phyloP scores from a whole-genome alignment of 225 moss, liverwort and hornwort species.

The Ulota crispa region DNA sequence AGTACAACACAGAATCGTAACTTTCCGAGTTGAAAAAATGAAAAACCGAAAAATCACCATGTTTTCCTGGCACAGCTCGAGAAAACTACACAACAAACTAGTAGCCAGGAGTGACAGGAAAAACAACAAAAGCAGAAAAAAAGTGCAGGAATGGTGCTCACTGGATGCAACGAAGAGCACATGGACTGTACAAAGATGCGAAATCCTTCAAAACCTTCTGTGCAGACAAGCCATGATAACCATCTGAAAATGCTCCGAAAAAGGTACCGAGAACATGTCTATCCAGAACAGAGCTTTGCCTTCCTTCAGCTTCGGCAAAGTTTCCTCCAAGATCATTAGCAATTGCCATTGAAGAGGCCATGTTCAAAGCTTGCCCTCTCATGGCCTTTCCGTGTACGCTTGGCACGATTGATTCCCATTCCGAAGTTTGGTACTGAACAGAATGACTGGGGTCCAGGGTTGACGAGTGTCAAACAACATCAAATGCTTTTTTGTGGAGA shows the following conservation, averaged over 20 bases:
- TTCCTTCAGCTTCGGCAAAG: slow-evolving; percentile 12
- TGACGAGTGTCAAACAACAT: slow-evolving; percentile 74
- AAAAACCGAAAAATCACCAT: background rate
- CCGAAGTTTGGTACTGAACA: slow-evolving; percentile 46
- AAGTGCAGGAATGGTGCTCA: slow-evolving; percentile 25
- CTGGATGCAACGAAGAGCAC: slow-evolving; percentile 49
- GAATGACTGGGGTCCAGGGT: slow-evolving; percentile 40
- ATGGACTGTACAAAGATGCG: slow-evolving; percentile 67
- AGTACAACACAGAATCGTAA: slow-evolving; percentile 9
- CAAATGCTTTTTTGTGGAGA: slow-evolving; percentile 72
- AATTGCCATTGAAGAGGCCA: background rate
- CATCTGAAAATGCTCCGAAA: slow-evolving; percentile 40
- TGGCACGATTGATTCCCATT: slow-evolving; percentile 20
- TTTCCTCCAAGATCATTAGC: slow-evolving; percentile 20
- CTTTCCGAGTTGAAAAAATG: background rate
- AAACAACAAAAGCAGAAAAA: background rate
- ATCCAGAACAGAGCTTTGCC: slow-evolving; percentile 26
- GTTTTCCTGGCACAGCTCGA: background rate
- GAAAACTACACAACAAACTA: background rate
- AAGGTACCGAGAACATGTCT: slow-evolving; percentile 35
- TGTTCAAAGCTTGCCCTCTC: slow-evolving; percentile 40
- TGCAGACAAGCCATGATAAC: slow-evolving; percentile 25
- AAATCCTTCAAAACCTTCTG: slow-evolving; percentile 34
- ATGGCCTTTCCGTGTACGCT: slow-evolving; percentile 29
- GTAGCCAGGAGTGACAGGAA: too few species aligned